Evolutionary conservation across 1,284 basidiomycete genomes (phyloP), one percentile per base, ranked within the genome.

Genomic region (Sporisorium iseilematis-ciliati): DNA sequence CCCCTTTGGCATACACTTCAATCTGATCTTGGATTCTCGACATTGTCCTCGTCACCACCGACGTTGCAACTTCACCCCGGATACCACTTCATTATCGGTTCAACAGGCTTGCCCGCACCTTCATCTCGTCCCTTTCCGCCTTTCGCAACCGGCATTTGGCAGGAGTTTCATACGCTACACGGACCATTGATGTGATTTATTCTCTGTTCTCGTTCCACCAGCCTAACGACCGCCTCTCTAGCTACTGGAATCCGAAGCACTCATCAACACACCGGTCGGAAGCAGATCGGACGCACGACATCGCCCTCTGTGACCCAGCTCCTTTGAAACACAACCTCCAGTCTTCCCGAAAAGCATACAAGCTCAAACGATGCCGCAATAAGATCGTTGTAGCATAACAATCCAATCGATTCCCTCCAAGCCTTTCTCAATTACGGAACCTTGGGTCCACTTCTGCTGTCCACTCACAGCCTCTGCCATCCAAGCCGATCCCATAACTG

Each of bases 391-490:
- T 61, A 61, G 45, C 51, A 54, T 48, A 57, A 23, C 31, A 8
- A 20, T 25, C 20, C 11, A 11, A 45, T 31, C 23, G 23, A 16
- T 41, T 5, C 25, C 18, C 25, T 16, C 46, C 38, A 20, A 4
- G 40, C 7, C 53, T 62, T 46, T 35, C 38, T 50, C 29, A 7
- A 51, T 38, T 31, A 51, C 53, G 51, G 59, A 2, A 29, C 58
- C 12, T 43, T 20, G 48, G 48, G 31, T 31, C 25, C n/a, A 4
- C 16, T 29, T 7, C n/a, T 48, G 42, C 55, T 26, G 49, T 53
- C 55, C 16, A 21, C 53, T 48, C 16, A 57, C 55, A 35, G 42
- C 54, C 29, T 42, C 20, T 11, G 23, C 23, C 26, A 14, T 43
- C 18, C 31, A 63, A 7, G 23, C 29, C n/a, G 20, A 8, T 35